Evolutionary conservation across 2,329 filamentous ascomycete species (phyloP).

Genomic region (Grosmannia serpens): DNA sequence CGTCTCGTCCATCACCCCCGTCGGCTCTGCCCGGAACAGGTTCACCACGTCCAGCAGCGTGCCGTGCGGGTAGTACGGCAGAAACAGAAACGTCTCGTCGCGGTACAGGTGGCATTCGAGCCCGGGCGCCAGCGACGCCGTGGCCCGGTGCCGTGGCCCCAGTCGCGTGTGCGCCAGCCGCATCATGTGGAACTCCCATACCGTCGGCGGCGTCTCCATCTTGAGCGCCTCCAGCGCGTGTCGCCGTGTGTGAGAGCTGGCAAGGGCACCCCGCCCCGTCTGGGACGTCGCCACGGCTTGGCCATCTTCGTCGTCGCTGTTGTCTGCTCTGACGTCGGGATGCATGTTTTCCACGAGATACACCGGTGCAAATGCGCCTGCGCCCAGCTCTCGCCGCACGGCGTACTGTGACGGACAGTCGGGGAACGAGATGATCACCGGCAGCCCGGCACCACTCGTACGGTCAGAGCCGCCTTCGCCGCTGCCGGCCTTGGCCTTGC

Average conservation of each 20-base stretch:
- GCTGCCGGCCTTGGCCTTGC: slow-evolving; percentile 42
- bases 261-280: slow-evolving; percentile 51
- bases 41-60: slow-evolving; percentile 95
- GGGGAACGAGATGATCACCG: slow-evolving; percentile 57
- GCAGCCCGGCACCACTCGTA: slow-evolving; percentile 42
- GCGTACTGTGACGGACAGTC: slow-evolving; percentile 58
- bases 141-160: slow-evolving; percentile 56
- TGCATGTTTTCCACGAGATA: slow-evolving; percentile 75
- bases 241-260: slow-evolving; percentile 38
- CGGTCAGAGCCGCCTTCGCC: slow-evolving; percentile 44
- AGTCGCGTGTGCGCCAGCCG: slow-evolving; percentile 68
- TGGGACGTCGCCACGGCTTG: slow-evolving; percentile 19
- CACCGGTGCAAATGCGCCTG: slow-evolving; percentile 89
- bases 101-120: slow-evolving; percentile 88
- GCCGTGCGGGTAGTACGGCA: slow-evolving; percentile 80
- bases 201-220: slow-evolving; percentile 77
- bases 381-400: slow-evolving; percentile 75
- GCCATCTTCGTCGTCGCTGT: slow-evolving; percentile 34
- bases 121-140: slow-evolving; percentile 67
- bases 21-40: slow-evolving; percentile 59
- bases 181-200: slow-evolving; percentile 97
- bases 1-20: slow-evolving; percentile 74
- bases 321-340: slow-evolving; percentile 29
- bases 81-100: slow-evolving; percentile 79
- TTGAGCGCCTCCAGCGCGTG: slow-evolving; percentile 72